A percentile compares a stretch with the other conserved stretches of the same genome.
Evolutionary conservation across 108 stramenopile genomes (phyloP).

Genomic region (Cyclotella cryptica): DNA sequence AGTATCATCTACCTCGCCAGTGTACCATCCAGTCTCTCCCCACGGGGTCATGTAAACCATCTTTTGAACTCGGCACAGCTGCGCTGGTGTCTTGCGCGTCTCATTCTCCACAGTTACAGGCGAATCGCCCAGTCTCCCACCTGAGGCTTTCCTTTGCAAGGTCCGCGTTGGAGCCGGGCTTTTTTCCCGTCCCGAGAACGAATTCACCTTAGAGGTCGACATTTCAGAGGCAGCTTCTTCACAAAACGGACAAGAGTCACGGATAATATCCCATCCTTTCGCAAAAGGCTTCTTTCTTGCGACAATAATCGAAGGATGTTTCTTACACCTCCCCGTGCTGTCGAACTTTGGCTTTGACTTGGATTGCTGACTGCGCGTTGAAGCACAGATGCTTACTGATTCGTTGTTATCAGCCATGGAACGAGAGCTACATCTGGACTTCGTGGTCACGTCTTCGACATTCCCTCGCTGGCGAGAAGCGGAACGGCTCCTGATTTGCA

Average conservation of each 20-base stretch:
- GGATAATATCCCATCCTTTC: slow-evolving; percentile 38
- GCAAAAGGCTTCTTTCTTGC: slow-evolving; percentile 24
- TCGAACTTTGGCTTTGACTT: neutral
- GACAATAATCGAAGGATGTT: slow-evolving; percentile 21
- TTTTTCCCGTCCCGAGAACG: neutral
- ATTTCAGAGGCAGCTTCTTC: neutral
- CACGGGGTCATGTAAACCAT: slow-evolving; percentile 47
- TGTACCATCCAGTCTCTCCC: slow-evolving; percentile 60
- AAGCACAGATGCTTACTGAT: neutral
- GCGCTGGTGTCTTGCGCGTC: neutral
- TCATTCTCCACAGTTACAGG: neutral
- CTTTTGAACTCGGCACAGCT: slow-evolving; percentile 4
- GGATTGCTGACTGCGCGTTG: neutral
- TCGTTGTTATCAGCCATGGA: neutral
- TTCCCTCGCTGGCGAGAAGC: neutral
- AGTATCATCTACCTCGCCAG: slow-evolving; percentile 53
- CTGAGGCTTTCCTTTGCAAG: neutral
- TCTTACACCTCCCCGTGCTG: slow-evolving; percentile 21
- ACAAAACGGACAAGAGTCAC: slow-evolving; percentile 22
- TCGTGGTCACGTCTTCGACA: neutral
- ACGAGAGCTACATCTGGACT: neutral
- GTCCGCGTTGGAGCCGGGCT: neutral
- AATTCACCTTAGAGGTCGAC: neutral
- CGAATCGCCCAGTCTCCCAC: neutral
- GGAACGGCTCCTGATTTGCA: neutral